Base-by-base conservation (phyloP, 1,139 yeast genomes). In the Kodamaea fungicola region DNA sequence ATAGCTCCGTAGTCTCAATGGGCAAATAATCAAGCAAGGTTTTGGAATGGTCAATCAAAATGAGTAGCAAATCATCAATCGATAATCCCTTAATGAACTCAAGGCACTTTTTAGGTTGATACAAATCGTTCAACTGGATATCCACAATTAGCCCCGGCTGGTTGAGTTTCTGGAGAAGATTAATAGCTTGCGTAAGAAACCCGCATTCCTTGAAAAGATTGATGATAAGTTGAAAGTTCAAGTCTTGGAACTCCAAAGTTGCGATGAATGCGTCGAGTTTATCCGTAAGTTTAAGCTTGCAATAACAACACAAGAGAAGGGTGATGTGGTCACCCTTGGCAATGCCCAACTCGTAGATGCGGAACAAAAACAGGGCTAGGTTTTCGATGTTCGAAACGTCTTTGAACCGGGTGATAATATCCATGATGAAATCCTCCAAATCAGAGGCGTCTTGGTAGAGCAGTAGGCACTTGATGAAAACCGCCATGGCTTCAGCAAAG, bases 251-350 rank as follows among this genome's bases (percentile, higher is more conserved):
- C 35, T 67, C 54, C 25, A 70, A 47, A 5, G 70, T 68, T 2
- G 69, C 65, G 25, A 89, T 74, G 51, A 88, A 89, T 3, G 57
- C 49, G 33, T 74, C 74, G 27, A 92, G 64, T 39, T 81, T 81
- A 1, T 71, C 75, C 1, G 67, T 70, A 48, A 76, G 74, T 45
- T 83, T 84, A 45, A 88, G 63, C 55, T 90, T 90, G 46, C 96
- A 87, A 50, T 85, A 83, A 36, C 95, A 83, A 45, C 95, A 86
- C 26, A 92, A 62, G 28, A 92, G 64, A 23, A 92, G 61, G 0
- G 97, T 89, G 2, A 89, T 74, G 56, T 92, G 97, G 54, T 89
- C 95, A 32, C 77, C 73, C 28, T 77, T 76, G 0, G 96, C 82
- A 9, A 74, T 50, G 58, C 49, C 63, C 37, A 62, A 61, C 8